phyloP scores from a whole-genome alignment of 495 filamentous ascomycete genomes.

The Penicillium dipodomyicola region DNA sequence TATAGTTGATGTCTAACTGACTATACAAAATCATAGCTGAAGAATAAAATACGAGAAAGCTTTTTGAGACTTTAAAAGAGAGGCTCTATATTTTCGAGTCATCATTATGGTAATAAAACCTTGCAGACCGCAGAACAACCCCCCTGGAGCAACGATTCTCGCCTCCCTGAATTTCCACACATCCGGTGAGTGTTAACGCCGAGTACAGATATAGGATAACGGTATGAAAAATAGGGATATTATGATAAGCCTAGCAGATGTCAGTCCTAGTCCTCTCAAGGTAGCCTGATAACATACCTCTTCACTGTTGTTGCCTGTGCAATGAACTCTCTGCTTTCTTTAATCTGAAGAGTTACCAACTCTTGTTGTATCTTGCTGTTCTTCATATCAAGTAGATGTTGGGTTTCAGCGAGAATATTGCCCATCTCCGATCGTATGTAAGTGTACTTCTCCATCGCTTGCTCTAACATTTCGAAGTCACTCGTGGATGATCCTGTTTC shows the following conservation, averaged over 20 bases:
- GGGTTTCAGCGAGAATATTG: not conserved
- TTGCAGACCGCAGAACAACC: too few species aligned
- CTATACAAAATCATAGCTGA: too few species aligned
- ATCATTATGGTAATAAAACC: too few species aligned
- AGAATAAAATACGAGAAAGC: too few species aligned
- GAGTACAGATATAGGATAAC: not conserved
- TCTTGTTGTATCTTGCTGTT: not conserved
- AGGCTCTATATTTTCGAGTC: too few species aligned
- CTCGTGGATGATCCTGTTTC: not conserved
- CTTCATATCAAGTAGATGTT: not conserved
- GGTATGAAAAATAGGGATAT: not conserved
- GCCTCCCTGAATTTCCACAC: too few species aligned
- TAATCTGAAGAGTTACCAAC: not conserved
- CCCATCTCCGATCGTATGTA: not conserved
- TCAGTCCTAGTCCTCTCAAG: not conserved
- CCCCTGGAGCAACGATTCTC: too few species aligned
- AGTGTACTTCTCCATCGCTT: not conserved
- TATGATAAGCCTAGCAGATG: not conserved
- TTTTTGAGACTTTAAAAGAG: too few species aligned
- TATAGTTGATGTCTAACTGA: too few species aligned
- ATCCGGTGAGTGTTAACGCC: too few species aligned
- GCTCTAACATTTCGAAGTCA: not conserved
- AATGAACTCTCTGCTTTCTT: not conserved
- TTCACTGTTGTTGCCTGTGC: not conserved
- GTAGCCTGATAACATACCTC: not conserved